Conservation (phyloP, 129 eudicot genomes). For the Arctium minus region DNA sequence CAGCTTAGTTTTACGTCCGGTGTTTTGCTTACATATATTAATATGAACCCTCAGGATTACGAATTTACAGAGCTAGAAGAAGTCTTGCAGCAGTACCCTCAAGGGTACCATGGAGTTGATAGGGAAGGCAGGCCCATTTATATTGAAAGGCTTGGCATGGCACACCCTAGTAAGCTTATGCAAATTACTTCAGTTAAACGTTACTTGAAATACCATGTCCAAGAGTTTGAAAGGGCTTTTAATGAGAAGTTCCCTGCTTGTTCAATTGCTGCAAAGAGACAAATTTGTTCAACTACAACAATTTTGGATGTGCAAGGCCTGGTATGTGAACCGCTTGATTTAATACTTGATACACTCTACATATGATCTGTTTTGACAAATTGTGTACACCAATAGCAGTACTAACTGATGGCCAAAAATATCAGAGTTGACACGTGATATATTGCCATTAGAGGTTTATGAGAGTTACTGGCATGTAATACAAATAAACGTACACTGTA, state of each 20-base stretch:
- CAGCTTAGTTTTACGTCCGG: background rate
- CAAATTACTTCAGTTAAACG: conserved; percentile 68
- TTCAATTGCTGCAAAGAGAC: conserved; percentile 80
- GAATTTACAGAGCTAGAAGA: conserved; percentile 71
- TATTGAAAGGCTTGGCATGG: conserved; percentile 81
- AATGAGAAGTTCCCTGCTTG: conserved; percentile 82
- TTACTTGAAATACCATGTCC: conserved; percentile 79
- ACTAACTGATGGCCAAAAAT: background rate
- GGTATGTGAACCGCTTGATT: conserved; percentile 40
- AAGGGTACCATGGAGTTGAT: conserved; percentile 98
- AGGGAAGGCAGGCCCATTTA: conserved; percentile 86
- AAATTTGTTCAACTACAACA: conserved; percentile 76
- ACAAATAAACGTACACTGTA: background rate
- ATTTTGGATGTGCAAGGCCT: conserved; percentile 88
- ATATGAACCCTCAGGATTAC: conserved; percentile 47
- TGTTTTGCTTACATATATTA: background rate
- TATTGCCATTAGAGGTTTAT: background rate
- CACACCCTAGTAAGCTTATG: conserved; percentile 80
- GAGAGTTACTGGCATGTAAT: background rate
- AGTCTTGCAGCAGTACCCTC: conserved; percentile 81
- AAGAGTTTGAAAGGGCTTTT: conserved; percentile 77
- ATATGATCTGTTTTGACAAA: background rate
- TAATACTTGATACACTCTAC: background rate
- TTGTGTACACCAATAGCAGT: background rate
- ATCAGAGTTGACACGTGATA: background rate